Percentiles rank a stretch among this genome's conserved stretches.
phyloP scores from a whole-genome alignment of 2,329 filamentous ascomycete genomes.

The Botrytis elliptica region DNA sequence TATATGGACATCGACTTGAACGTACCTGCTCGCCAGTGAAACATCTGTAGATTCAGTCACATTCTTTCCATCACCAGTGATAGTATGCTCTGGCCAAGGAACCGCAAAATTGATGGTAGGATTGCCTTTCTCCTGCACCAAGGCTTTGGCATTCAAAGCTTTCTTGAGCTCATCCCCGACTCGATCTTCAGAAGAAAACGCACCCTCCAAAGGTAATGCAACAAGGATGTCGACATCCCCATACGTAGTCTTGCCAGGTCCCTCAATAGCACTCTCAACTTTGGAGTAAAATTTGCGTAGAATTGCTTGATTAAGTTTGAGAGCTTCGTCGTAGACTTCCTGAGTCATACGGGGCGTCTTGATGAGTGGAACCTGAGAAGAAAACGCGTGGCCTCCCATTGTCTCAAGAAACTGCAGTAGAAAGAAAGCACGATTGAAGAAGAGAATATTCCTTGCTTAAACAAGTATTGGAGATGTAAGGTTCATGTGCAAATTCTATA shows the following conservation, averaged over 20 bases:
- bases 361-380: conserved; percentile 47
- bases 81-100: conserved; percentile 47
- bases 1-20: conserved; percentile 69
- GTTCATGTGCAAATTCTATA: neutral
- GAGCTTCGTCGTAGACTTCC: conserved; percentile 54
- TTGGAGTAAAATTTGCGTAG: conserved; percentile 53
- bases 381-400: conserved; percentile 69
- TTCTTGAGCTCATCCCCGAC: conserved; percentile 40
- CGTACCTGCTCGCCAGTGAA: conserved; percentile 41
- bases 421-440: neutral
- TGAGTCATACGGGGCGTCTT: conserved; percentile 64
- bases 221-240: conserved; percentile 76
- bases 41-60: neutral
- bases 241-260: conserved; percentile 63
- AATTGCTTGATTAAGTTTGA: conserved; percentile 45
- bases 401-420: neutral
- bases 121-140: conserved; percentile 36
- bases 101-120: conserved; percentile 53
- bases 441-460: neutral
- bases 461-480: neutral
- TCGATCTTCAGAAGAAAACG: conserved; percentile 18
- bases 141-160: conserved; percentile 48
- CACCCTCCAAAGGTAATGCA: conserved; percentile 36
- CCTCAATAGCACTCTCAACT: conserved; percentile 64
- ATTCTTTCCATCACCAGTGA: neutral